phyloP scores from a whole-genome alignment of 2,329 filamentous ascomycete species.

The Dactylonectria estremocensis region DNA sequence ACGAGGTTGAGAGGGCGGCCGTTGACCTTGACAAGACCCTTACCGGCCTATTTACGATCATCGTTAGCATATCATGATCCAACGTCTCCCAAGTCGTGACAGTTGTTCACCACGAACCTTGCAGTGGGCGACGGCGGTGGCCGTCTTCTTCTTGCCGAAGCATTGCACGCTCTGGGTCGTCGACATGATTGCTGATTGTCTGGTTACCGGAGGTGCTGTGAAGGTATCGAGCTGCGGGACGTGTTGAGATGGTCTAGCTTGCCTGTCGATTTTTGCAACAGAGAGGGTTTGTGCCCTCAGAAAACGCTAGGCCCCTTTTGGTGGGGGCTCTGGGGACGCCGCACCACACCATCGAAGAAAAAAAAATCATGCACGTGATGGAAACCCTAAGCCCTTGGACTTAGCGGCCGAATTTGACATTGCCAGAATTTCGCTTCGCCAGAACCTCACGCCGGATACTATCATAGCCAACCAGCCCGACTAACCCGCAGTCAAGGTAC shows the following conservation, averaged over 20 bases:
- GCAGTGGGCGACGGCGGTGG: constrained; percentile 92
- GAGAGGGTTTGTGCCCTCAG: constrained; percentile 55
- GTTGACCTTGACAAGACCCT: constrained; percentile 97
- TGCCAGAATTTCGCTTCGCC: constrained; percentile 55
- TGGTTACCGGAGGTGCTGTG: constrained; percentile 46
- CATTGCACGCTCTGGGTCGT: constrained; percentile 89
- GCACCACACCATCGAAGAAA: constrained; percentile 11
- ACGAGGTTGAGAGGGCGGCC: constrained; percentile 94
- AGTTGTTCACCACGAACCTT: constrained; percentile 73
- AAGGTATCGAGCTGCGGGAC: constrained; percentile 41
- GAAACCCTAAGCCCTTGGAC: constrained; percentile 55
- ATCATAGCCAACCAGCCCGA: constrained; percentile 54
- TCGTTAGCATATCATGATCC: constrained; percentile 49
- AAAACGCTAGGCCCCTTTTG: constrained; percentile 48
- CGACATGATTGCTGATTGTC: constrained; percentile 75
- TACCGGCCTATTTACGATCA: constrained; percentile 56
- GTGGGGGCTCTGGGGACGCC: constrained; percentile 28
- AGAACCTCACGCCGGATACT: constrained; percentile 55
- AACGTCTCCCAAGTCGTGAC: constrained; percentile 19
- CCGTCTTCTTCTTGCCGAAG: constrained; percentile 99
- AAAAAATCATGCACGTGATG: constrained; percentile 49
- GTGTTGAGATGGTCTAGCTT: constrained; percentile 46
- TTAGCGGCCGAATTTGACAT: constrained; percentile 50
- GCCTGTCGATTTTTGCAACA: constrained; percentile 43
- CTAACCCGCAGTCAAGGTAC: constrained; percentile 61